Percentiles rank a stretch among this genome's conserved stretches.
Evolutionary conservation across 2,329 filamentous ascomycete genomes (phyloP).

Genomic region (Chaetothyriales sp.): DNA sequence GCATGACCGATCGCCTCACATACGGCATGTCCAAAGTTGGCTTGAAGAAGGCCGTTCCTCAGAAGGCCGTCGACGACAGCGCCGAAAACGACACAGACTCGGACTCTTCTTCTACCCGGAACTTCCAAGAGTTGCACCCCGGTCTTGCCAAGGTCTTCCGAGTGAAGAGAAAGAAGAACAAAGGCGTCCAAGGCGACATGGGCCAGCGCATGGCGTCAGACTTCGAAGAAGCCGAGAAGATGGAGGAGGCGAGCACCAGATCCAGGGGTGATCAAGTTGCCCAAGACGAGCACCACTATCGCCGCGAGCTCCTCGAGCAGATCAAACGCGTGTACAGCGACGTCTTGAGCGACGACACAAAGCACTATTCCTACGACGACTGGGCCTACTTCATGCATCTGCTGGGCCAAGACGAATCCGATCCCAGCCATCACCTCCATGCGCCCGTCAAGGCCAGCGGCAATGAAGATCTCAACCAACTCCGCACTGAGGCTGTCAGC

Average conservation of each 20-base stretch:
- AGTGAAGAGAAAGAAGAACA: slow-evolving; percentile 5
- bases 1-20: slow-evolving; percentile 21
- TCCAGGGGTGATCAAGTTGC: slow-evolving; percentile 30
- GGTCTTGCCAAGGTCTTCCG: slow-evolving; percentile 16
- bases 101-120: neutral
- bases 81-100: neutral
- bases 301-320: slow-evolving; percentile 27
- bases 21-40: slow-evolving; percentile 18
- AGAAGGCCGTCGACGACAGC: slow-evolving; percentile 1
- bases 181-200: slow-evolving; percentile 1
- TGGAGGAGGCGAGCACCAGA: slow-evolving; percentile 28
- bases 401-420: slow-evolving; percentile 32
- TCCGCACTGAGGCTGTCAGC: neutral
- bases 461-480: neutral
- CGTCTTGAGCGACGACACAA: slow-evolving; percentile 21
- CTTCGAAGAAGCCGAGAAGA: slow-evolving; percentile 30
- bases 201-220: slow-evolving; percentile 26
- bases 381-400: slow-evolving; percentile 39
- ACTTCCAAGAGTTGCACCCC: slow-evolving; percentile 9
- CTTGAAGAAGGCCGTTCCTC: slow-evolving; percentile 7
- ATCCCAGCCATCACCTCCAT: slow-evolving; percentile 23
- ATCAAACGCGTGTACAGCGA: slow-evolving; percentile 28
- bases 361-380: slow-evolving; percentile 28
- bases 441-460: neutral
- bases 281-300: slow-evolving; percentile 33